Percentiles rank a stretch among this genome's conserved stretches.
These are phyloP conservation scores for Aspergillus amoenus DNA, from an alignment of 2,329 filamentous ascomycete species.

Conservation along the genomic window DNA sequence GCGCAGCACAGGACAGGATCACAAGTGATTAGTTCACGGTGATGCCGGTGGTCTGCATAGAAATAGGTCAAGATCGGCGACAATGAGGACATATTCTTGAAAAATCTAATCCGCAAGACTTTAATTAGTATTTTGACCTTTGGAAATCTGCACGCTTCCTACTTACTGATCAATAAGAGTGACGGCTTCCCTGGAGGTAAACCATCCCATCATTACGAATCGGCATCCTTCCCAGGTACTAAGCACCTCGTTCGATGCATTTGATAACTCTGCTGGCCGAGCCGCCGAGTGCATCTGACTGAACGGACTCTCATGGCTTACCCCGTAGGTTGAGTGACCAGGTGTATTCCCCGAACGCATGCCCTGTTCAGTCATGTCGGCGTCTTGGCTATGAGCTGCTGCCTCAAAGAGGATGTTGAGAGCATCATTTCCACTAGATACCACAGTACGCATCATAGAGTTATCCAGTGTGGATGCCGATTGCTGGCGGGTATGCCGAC, in stretches of 20 bases:
- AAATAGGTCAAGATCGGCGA: slow-evolving; percentile 53
- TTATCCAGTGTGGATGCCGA: slow-evolving; percentile 32
- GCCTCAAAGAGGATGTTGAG: slow-evolving; percentile 55
- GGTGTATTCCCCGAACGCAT: slow-evolving; percentile 22
- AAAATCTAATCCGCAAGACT: slow-evolving; percentile 37
- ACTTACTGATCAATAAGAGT: slow-evolving; percentile 52
- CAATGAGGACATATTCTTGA: slow-evolving; percentile 51
- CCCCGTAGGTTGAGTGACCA: slow-evolving; percentile 11
- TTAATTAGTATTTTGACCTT: neutral
- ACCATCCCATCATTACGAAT: slow-evolving; percentile 58
- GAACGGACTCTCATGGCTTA: slow-evolving; percentile 14
- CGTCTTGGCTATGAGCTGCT: slow-evolving; percentile 44
- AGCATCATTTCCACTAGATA: slow-evolving; percentile 55
- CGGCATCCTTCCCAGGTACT: slow-evolving; percentile 51
- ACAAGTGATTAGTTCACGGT: slow-evolving; percentile 49
- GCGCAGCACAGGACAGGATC: slow-evolving; percentile 56
- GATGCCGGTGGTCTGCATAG: slow-evolving; percentile 50
- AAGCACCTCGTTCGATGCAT: slow-evolving; percentile 37
- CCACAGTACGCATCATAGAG: slow-evolving; percentile 47
- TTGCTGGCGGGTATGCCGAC: slow-evolving; percentile 20
- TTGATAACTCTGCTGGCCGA: slow-evolving; percentile 29
- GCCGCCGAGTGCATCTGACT: slow-evolving; percentile 21
- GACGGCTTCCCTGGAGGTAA: slow-evolving; percentile 55
- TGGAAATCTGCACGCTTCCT: neutral
- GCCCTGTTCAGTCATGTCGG: slow-evolving; percentile 29